phyloP scores from a whole-genome alignment of 1,284 basidiomycete species.

The Sphaerobolus stellatus region DNA sequence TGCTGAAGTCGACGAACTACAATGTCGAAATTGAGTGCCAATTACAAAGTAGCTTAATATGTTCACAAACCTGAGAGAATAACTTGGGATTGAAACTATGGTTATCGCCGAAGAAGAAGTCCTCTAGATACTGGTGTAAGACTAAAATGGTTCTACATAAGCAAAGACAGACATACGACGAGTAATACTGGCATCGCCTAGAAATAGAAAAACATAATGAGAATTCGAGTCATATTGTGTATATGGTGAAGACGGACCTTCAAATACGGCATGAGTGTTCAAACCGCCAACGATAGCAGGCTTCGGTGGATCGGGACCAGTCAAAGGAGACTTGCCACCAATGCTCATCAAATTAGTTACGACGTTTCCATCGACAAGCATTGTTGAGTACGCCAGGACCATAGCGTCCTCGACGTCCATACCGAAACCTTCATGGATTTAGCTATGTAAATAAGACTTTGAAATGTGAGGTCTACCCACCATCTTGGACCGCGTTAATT shows the following conservation, averaged over 20 bases:
- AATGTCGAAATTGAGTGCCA: no score
- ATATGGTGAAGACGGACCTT: no score
- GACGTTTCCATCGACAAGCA: constrained; percentile 7
- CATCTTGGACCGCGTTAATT: neutral
- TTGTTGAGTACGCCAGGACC: neutral
- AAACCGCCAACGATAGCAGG: constrained; percentile 4
- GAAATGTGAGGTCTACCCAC: no score
- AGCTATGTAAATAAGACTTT: no score
- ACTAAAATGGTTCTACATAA: no score
- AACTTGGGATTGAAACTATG: neutral
- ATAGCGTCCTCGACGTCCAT: neutral
- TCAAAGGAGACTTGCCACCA: neutral
- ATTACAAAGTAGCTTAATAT: no score
- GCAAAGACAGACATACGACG: no score
- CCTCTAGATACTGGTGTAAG: neutral
- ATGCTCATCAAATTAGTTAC: constrained; percentile 8
- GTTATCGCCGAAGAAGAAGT: neutral
- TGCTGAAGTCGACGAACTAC: no score
- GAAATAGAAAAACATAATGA: neutral
- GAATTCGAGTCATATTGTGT: no score
- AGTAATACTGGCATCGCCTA: constrained; percentile 7
- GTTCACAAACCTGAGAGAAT: neutral
- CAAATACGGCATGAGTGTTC: constrained; percentile 3
- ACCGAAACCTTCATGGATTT: constrained; percentile 3
- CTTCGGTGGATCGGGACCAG: constrained; percentile 1